These are phyloP conservation scores for Plasmodium knowlesi DNA, from an alignment of 169 alveolate genomes.

Conservation along the genomic window DNA sequence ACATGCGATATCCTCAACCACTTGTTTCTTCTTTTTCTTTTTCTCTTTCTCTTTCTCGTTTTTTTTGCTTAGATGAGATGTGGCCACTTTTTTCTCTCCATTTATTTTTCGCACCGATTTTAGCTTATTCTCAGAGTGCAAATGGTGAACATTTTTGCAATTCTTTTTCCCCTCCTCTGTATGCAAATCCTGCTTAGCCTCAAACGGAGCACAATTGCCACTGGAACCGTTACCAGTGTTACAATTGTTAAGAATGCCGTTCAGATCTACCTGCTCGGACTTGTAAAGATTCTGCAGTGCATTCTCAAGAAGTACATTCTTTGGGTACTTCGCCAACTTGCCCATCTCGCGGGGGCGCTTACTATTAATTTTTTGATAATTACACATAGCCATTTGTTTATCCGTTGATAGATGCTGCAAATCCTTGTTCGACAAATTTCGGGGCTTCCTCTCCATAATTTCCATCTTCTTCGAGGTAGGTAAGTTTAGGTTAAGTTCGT, in stretches of 20 bases:
- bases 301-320: background rate
- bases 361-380: background rate
- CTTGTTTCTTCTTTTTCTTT: constrained; percentile 9
- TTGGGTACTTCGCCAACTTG: background rate
- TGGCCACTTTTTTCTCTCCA: background rate
- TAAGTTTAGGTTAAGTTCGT: background rate
- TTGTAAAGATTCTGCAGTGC: background rate
- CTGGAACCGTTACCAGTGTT: background rate
- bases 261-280: background rate
- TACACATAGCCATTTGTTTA: background rate
- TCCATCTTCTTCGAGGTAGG: background rate
- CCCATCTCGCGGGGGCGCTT: background rate
- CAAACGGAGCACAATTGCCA: background rate
- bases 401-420: background rate
- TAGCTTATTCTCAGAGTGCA: background rate
- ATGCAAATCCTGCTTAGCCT: background rate
- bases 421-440: background rate
- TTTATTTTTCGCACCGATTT: background rate
- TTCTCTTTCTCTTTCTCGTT: constrained; percentile 16
- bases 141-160: background rate
- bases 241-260: background rate
- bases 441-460: background rate
- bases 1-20: background rate
- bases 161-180: background rate
- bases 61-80: background rate